Percentiles rank a stretch among this genome's conserved stretches.
Evolutionary conservation across 1,139 yeast genomes (phyloP).

Genomic region (Lizanozyma gosingica): DNA sequence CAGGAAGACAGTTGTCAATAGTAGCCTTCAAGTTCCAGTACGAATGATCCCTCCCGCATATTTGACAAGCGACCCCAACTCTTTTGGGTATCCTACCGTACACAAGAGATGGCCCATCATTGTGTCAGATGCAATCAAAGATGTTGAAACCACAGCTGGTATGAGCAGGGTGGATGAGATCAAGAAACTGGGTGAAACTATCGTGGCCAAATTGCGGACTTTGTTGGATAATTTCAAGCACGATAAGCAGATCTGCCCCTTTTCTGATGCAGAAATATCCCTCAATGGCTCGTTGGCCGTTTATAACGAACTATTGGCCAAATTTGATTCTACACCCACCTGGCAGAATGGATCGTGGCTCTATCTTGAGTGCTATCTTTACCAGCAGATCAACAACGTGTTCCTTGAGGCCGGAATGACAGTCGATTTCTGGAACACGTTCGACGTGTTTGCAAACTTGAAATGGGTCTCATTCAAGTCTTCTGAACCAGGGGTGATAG

Average conservation of each 20-base stretch:
- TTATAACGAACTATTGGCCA: slow-evolving; percentile 40
- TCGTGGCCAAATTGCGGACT: slow-evolving; percentile 19
- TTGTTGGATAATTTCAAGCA: slow-evolving; percentile 28
- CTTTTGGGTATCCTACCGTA: slow-evolving; percentile 80
- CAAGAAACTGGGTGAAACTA: slow-evolving; percentile 12
- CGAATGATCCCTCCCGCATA: slow-evolving; percentile 32
- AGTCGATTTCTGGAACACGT: slow-evolving; percentile 38
- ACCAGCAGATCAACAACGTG: slow-evolving; percentile 50
- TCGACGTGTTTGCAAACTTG: slow-evolving; percentile 64
- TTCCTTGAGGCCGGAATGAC: slow-evolving; percentile 25
- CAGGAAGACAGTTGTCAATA: no score
- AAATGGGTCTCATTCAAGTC: slow-evolving; percentile 70
- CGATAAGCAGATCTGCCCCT: slow-evolving; percentile 33
- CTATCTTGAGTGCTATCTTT: slow-evolving; percentile 74
- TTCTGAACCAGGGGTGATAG: slow-evolving; percentile 72
- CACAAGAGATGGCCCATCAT: slow-evolving; percentile 84
- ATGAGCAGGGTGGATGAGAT: slow-evolving; percentile 3
- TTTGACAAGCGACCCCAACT: slow-evolving; percentile 56
- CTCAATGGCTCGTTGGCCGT: slow-evolving; percentile 37
- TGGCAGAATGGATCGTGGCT: slow-evolving; percentile 96
- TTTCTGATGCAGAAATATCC: slow-evolving; percentile 31
- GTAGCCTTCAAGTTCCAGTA: no score
- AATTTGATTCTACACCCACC: slow-evolving; percentile 25
- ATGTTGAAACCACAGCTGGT: slow-evolving; percentile 25
- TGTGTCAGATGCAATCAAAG: slow-evolving; percentile 57